phyloP scores from a whole-genome alignment of 1,284 basidiomycete genomes.

The Athelia psychrophila region DNA sequence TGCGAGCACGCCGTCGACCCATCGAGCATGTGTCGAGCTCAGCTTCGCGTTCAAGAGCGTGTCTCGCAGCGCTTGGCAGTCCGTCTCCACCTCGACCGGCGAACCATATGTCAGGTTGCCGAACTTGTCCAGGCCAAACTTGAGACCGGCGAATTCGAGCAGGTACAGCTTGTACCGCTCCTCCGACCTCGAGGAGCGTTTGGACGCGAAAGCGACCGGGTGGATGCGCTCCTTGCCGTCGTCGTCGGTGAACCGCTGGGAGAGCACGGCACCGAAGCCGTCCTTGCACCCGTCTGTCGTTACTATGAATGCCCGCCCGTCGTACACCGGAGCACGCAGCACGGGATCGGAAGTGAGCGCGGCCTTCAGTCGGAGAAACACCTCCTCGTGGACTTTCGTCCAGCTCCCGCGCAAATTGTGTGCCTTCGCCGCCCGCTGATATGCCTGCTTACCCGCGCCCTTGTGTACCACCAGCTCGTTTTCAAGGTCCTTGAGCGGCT shows the following conservation, averaged over 20 bases:
- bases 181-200: background rate
- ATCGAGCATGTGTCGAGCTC: background rate
- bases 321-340: background rate
- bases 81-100: background rate
- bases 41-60: background rate
- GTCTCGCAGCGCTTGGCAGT: background rate
- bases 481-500: conserved; percentile 10
- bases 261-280: background rate
- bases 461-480: background rate
- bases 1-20: background rate
- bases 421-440: background rate
- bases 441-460: background rate
- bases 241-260: background rate
- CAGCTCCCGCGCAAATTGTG: background rate
- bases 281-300: background rate
- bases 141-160: background rate
- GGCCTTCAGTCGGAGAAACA: background rate
- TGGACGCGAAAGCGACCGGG: background rate
- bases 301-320: background rate
- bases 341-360: background rate
- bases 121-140: background rate
- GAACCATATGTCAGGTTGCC: background rate
- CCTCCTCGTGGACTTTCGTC: background rate
- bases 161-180: background rate
- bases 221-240: background rate